Evolutionary conservation across 1,139 yeast genomes (phyloP).

Genomic region (Nakaseomyces delphensis): DNA sequence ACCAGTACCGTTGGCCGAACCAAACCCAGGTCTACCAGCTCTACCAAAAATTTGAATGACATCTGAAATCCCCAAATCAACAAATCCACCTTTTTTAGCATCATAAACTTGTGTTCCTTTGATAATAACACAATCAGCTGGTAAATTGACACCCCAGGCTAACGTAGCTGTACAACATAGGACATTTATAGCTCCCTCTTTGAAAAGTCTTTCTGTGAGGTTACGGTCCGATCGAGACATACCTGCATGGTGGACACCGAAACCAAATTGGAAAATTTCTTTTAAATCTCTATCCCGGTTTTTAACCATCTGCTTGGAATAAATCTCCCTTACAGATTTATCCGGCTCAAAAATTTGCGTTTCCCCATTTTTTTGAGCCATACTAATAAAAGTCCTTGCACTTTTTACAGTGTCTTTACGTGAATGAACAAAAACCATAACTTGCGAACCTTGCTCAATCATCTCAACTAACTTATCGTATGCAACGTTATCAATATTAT

Average conservation of each 20-base stretch:
- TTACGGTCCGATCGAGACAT: conserved; percentile 89
- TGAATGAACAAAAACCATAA: conserved; percentile 95
- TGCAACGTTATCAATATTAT: conserved; percentile 65
- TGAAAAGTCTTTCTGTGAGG: conserved; percentile 78
- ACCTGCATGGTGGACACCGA: conserved; percentile 97
- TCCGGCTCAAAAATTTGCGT: conserved; percentile 52
- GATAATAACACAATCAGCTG: conserved; percentile 94
- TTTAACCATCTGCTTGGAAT: conserved; percentile 59
- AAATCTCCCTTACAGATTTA: conserved; percentile 36
- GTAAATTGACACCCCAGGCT: conserved; percentile 99
- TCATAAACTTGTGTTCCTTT: conserved; percentile 96
- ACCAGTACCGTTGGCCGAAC: conserved; percentile 84
- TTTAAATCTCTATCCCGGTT: conserved; percentile 71
- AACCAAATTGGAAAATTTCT: conserved; percentile 73
- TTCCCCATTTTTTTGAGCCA: conserved; percentile 58
- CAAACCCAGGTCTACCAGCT: conserved; percentile 97
- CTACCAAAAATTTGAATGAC: conserved; percentile 98
- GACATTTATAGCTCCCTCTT: conserved; percentile 78
- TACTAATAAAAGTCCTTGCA: conserved; percentile 59
- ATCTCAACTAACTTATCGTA: conserved; percentile 69
- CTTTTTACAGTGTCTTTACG: conserved; percentile 87
- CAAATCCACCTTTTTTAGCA: conserved; percentile 88
- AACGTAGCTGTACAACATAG: conserved; percentile 93
- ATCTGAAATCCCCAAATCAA: conserved; percentile 90
- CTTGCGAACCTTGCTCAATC: conserved; percentile 68